Evolutionary conservation across 371 early-diverging fungal genomes (phyloP).

Genomic region (Quaeritorhiza haematococci): DNA sequence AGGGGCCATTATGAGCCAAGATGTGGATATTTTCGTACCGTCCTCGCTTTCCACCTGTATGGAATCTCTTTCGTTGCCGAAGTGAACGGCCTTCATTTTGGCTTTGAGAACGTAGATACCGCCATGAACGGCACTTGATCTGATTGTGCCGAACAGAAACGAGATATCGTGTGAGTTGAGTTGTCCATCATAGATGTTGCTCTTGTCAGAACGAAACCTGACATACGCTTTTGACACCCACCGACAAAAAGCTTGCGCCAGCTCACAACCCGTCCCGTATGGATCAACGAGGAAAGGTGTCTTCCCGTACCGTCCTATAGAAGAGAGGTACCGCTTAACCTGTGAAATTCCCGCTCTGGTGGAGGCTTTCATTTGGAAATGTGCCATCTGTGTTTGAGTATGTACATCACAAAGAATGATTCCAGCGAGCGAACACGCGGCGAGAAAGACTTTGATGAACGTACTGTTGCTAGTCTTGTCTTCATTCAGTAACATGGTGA

Average conservation of each 20-base stretch:
- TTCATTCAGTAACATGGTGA: constrained; percentile 47
- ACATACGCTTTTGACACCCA: constrained; percentile 17
- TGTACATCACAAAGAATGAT: no score
- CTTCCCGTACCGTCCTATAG: constrained; percentile 83
- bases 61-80: constrained; percentile 38
- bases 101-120: constrained; percentile 76
- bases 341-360: constrained; percentile 57
- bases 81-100: constrained; percentile 24
- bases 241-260: constrained; percentile 89
- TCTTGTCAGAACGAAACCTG: constrained; percentile 1
- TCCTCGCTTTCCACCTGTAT: constrained; percentile 35
- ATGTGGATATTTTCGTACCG: neutral
- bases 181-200: neutral
- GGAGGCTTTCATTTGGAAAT: no score
- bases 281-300: constrained; percentile 76
- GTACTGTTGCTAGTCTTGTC: constrained; percentile 24
- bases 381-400: no score
- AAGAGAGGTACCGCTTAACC: constrained; percentile 61
- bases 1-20: neutral
- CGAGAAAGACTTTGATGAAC: neutral
- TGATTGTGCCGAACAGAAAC: constrained; percentile 13
- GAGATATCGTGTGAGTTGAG: neutral
- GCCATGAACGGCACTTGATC: constrained; percentile 83
- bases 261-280: constrained; percentile 88
- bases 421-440: constrained; percentile 5